phyloP scores from a whole-genome alignment of 495 filamentous ascomycete species.

The Aspergillus biplanus region DNA sequence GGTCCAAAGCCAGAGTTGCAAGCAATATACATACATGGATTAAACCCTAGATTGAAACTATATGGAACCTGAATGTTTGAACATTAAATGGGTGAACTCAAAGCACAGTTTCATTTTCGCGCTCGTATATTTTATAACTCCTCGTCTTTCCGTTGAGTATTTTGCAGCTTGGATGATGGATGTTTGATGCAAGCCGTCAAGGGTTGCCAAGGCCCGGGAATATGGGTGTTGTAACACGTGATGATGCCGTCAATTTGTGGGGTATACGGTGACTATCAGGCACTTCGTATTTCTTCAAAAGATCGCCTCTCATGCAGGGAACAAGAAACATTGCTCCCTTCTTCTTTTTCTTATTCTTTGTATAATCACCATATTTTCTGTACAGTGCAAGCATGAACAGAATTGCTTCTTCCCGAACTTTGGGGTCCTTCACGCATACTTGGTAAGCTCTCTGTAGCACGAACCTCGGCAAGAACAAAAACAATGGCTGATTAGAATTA shows the following conservation, averaged over 20 bases:
- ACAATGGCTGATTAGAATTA: conserved; percentile 5
- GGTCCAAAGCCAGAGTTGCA: not conserved
- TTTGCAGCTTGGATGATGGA: not conserved
- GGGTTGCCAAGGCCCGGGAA: not conserved
- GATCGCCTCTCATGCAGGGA: conserved; percentile 1
- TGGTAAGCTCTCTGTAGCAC: conserved; percentile 6
- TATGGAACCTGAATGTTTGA: too few relatives aligned
- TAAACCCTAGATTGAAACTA: not conserved
- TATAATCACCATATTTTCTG: not conserved
- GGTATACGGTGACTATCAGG: not conserved
- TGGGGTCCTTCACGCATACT: conserved; percentile 12
- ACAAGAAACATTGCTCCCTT: not conserved
- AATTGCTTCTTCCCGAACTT: conserved; percentile 2
- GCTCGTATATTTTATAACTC: too few relatives aligned
- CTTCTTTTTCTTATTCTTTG: not conserved
- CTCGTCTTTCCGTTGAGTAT: too few relatives aligned
- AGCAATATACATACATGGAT: not conserved
- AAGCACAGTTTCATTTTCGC: too few relatives aligned
- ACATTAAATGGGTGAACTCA: too few relatives aligned
- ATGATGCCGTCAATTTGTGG: conserved; percentile 4
- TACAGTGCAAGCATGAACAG: conserved; percentile 11
- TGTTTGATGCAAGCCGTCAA: not conserved
- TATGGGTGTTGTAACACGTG: conserved; percentile 6
- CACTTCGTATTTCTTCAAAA: not conserved
- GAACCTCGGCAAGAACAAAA: not conserved